Evolutionary conservation across 2,329 filamentous ascomycete species (phyloP), one percentile per base, ranked within the genome.

Genomic region (Aureobasidium pullulans): DNA sequence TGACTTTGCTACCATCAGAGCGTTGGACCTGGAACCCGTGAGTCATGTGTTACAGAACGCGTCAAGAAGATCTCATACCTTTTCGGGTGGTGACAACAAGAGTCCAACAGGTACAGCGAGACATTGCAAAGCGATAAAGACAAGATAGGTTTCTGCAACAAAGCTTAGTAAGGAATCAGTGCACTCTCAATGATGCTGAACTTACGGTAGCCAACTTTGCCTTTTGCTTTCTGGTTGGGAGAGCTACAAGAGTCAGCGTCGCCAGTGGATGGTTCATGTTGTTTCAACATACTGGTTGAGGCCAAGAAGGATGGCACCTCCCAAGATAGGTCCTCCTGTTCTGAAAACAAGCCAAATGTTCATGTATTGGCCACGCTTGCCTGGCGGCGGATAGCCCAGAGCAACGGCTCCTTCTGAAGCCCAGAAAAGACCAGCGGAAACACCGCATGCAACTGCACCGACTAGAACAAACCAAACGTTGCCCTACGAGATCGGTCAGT

Each of bases 391-490:
- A 48, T 81, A 81, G 0, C 77, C 78, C 10, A 79, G 67, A 0
- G 77, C 77, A 4, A 81, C 73, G 0, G 79, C 77, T 11, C 77
- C 79, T 65, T 81, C 79, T 8, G 73, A 72, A 0, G 77, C 76
- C 78, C 79, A 81, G 68, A 81, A 80, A 1, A 80, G 67, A 1
- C 77, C 78, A 0, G 78, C 78, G 1, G 74, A 76, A 28, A 79
- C 65, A 32, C 79, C 79, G 65, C 78, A 81, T 3, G 73, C 69
- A 1, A 74, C 77, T 3, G 78, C 75, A 16, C 78, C 79, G 5
- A 81, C 66, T 0, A 80, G 70, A 1, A 81, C 77, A 32, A 81
- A 74, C 79, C 79, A 81, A 13, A 72, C 76, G 50, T 78, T 81
- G 6, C 79, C 79, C 50, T 54, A 15, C 4, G 2, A 11, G 11